Evolutionary conservation across 257 asterid species (phyloP), one percentile per base, ranked within the genome.

Genomic region (Linderniella brevidens): DNA sequence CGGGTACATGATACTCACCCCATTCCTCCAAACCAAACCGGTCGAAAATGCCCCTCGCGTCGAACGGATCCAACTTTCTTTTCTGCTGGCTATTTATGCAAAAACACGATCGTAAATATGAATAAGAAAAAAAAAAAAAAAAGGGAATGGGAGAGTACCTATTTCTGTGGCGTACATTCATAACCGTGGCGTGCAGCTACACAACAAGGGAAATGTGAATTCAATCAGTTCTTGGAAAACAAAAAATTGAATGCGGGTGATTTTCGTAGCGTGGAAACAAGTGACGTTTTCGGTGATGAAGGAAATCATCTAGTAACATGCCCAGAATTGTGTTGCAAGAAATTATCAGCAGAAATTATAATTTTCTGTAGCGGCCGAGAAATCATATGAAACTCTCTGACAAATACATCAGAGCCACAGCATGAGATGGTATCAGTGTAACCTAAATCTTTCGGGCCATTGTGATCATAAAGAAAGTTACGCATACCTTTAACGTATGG

Each of bases 171-270:
- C 92, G 72, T 2, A 73, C 85, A 63, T 88, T 84, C 94, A 88
- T 88, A 51, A 79, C 65, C 37, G 98, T 84, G 41, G 96, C 98
- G 38, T 88, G 98, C 68, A 88, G 69, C 98, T 88, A 92, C 92
- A 75, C 52, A 53, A 53, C 62, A 15, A 12, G 16, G 53, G 17
- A 20, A 35, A 25, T n/a, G 17, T n/a, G 14, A 35, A 2, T 25
- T 8, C 29, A 13, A 18, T 13, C 40, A 16, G 18, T 25, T 25
- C 32, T 6, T 25, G 32, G 32, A 25, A 25, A 25, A 25, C n/a
- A n/a, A n/a, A n/a, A n/a, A n/a, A n/a, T n/a, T n/a, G n/a, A n/a
- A n/a, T n/a, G n/a, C n/a, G n/a, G n/a, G n/a, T n/a, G n/a, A n/a
- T n/a, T n/a, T n/a, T n/a, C n/a, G n/a, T n/a, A n/a, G n/a, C n/a